These are phyloP conservation scores for Pythium insidiosum DNA, from an alignment of 352 stramenopile species.

Conservation along the genomic window DNA sequence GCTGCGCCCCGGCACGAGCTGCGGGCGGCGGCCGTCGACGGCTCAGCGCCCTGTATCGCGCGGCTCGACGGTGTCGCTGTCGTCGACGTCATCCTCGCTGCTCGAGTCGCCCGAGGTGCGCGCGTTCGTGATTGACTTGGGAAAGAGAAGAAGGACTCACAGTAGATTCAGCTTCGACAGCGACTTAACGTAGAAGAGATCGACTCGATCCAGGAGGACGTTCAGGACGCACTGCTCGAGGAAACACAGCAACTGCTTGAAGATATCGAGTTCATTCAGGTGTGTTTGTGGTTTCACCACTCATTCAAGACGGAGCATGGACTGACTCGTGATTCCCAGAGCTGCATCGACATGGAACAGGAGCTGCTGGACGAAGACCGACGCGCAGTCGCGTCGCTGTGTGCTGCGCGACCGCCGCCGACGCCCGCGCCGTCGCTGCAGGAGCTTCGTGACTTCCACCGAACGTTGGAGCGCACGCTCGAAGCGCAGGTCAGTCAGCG, in stretches of 20 bases:
- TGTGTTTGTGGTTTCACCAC: slow-evolving; percentile 5
- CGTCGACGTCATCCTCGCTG: slow-evolving; percentile 39
- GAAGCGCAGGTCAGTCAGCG: slow-evolving; percentile 62
- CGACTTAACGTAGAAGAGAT: slow-evolving; percentile 66
- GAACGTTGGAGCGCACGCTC: slow-evolving; percentile 50
- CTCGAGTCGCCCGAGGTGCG: slow-evolving; percentile 47
- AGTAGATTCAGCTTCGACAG: slow-evolving; percentile 22
- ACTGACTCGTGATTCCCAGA: too few species aligned
- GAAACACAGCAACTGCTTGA: slow-evolving; percentile 60
- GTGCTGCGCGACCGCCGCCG: too few species aligned
- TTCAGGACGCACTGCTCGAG: slow-evolving; percentile 45
- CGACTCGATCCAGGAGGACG: slow-evolving; percentile 51
- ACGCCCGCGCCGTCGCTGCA: slow-evolving; percentile 38
- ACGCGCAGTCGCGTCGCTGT: slow-evolving; percentile 25
- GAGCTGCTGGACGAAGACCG: slow-evolving; percentile 73
- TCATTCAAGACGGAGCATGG: neutral
- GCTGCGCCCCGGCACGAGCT: slow-evolving; percentile 47
- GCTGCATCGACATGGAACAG: slow-evolving; percentile 81
- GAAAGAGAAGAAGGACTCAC: neutral
- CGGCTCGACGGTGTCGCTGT: slow-evolving; percentile 53
- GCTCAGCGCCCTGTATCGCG: slow-evolving; percentile 46
- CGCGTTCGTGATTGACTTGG: neutral
- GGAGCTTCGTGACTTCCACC: slow-evolving; percentile 53
- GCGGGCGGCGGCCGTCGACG: slow-evolving; percentile 24
- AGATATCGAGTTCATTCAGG: slow-evolving; percentile 83